A percentile compares a stretch with the other conserved stretches of the same genome.
Conservation (phyloP, 805 yeast genomes). For the Diddensiella santjacobensis region DNA sequence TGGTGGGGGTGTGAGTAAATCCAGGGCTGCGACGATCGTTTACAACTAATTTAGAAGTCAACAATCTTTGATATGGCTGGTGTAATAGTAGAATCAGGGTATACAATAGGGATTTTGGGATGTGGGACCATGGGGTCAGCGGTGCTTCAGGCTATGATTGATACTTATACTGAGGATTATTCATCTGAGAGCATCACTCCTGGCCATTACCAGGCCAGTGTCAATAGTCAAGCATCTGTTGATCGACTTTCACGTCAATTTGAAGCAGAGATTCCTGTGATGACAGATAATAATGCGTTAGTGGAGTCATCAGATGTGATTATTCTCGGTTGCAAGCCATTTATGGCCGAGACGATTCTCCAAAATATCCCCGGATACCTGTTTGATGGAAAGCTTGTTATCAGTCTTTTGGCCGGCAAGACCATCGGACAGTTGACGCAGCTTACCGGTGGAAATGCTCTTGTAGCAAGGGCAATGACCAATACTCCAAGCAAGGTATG, state of each 20-base stretch:
- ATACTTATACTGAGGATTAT: conserved; percentile 31
- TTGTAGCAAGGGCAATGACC: conserved; percentile 92
- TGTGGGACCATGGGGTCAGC: conserved; percentile 97
- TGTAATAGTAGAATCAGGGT: conserved; percentile 22
- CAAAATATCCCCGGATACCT: conserved; percentile 42
- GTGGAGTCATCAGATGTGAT: conserved; percentile 64
- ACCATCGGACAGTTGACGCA: conserved; percentile 63
- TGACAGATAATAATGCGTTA: conserved; percentile 51
- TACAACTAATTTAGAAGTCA: too few species aligned
- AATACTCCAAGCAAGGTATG: conserved; percentile 83
- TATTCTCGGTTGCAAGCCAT: conserved; percentile 87
- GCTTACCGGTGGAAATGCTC: conserved; percentile 38
- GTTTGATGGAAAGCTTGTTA: conserved; percentile 54
- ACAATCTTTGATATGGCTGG: too few species aligned
- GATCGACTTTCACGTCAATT: conserved; percentile 47
- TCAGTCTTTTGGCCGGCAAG: conserved; percentile 90
- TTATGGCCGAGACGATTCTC: conserved; percentile 60
- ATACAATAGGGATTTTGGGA: conserved; percentile 75
- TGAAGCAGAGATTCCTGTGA: conserved; percentile 50
- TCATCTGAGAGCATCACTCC: conserved; percentile 49
- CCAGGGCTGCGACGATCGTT: too few species aligned
- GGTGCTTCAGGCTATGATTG: conserved; percentile 72
- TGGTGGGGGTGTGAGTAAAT: too few species aligned
- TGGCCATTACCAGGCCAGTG: conserved; percentile 71
- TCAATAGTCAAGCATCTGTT: conserved; percentile 52